These are phyloP conservation scores for Heritiera fomes DNA, from an alignment of 345 rosid species.

Conservation along the genomic window DNA sequence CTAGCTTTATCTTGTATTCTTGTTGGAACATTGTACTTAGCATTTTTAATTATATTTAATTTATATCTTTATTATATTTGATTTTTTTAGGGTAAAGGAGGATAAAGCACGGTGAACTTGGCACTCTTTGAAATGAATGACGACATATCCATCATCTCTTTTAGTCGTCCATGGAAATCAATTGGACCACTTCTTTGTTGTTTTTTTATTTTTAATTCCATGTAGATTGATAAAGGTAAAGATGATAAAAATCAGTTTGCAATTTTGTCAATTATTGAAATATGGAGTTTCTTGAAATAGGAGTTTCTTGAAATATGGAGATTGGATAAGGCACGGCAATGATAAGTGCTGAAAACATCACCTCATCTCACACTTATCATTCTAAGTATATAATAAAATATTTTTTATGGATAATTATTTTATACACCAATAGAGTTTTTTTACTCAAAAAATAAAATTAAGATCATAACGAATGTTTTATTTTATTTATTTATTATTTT, in stretches of 20 bases:
- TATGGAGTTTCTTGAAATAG: background rate
- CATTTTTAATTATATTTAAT: too few species aligned
- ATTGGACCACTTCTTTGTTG: background rate
- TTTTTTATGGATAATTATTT: background rate
- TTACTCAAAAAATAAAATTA: too few species aligned
- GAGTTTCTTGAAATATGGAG: background rate
- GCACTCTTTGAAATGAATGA: background rate
- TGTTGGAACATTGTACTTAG: background rate
- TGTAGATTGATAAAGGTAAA: background rate
- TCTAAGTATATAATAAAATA: background rate
- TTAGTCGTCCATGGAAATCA: background rate
- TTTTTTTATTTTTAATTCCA: background rate
- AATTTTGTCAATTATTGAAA: background rate
- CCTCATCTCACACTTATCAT: background rate
- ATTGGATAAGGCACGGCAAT: background rate
- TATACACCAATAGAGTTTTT: too few species aligned
- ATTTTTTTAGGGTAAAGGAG: background rate
- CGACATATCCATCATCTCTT: background rate
- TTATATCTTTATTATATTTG: background rate
- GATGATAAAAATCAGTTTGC: background rate
- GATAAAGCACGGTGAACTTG: background rate
- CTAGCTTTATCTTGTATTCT: background rate
- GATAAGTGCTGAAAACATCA: background rate
- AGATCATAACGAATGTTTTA: too few species aligned
- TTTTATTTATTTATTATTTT: too few species aligned